phyloP scores from a whole-genome alignment of 495 filamentous ascomycete genomes.

The Neurospora sublineolata region DNA sequence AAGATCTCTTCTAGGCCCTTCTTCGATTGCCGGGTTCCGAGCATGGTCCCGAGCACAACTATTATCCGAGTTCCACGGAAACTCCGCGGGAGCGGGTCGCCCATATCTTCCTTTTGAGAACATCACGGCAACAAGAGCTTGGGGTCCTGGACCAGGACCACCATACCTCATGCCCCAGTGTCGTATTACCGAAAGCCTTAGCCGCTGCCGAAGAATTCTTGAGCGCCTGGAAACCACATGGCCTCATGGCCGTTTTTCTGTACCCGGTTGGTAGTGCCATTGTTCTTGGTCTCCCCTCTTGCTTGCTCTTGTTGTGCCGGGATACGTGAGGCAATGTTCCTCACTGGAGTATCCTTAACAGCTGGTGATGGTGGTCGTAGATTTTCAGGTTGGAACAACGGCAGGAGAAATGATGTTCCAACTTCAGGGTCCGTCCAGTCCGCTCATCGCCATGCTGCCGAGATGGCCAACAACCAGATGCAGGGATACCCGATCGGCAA shows the following conservation, averaged over 20 bases:
- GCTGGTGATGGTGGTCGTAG: not conserved
- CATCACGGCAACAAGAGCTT: not conserved
- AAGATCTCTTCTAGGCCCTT: not conserved
- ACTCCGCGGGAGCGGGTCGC: not conserved
- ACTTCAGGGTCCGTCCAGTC: not conserved
- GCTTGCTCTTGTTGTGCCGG: not conserved
- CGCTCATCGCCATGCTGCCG: not conserved
- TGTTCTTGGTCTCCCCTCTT: not conserved
- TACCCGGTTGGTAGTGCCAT: not conserved
- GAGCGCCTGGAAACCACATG: not conserved
- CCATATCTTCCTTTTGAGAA: not conserved
- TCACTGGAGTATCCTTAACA: not conserved
- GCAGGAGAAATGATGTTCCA: not conserved
- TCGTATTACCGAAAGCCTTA: not conserved
- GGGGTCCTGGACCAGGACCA: not conserved
- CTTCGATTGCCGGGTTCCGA: not conserved
- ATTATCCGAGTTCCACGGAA: not conserved
- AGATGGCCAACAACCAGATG: not conserved
- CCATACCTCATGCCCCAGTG: not conserved
- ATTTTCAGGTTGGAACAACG: not conserved
- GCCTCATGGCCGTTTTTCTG: not conserved
- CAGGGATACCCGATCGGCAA: not conserved
- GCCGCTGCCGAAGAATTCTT: too few species aligned
- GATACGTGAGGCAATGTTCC: not conserved
- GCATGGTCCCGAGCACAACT: not conserved